Percentiles rank a stretch among this genome's conserved stretches.
These are phyloP conservation scores for Athelia psychrophila DNA, from an alignment of 1,284 basidiomycete genomes.

Conservation along the genomic window DNA sequence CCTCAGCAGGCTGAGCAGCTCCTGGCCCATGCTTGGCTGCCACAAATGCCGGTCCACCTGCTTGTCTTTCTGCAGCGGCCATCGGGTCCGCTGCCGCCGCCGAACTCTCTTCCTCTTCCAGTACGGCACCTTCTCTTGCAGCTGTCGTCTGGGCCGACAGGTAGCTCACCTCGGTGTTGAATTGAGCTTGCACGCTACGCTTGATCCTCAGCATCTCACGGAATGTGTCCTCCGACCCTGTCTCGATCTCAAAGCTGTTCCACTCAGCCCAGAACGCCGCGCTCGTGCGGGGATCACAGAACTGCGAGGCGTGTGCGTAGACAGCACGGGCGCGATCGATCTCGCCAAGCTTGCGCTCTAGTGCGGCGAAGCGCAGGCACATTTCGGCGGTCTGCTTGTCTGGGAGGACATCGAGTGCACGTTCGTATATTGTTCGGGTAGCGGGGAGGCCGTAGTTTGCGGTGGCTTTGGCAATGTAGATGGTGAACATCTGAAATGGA, in stretches of 20 bases:
- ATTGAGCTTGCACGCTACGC: constrained; percentile 96
- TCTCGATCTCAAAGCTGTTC: constrained; percentile 98
- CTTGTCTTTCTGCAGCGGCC: constrained; percentile 62
- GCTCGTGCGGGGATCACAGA: constrained; percentile 93
- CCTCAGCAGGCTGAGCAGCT: constrained; percentile 29
- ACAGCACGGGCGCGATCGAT: constrained; percentile 96
- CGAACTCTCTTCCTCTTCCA: constrained; percentile 51
- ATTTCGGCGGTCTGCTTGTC: constrained; percentile 96
- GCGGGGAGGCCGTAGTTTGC: constrained; percentile 95
- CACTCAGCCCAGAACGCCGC: constrained; percentile 95
- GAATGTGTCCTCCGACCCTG: constrained; percentile 98
- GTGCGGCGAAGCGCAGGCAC: constrained; percentile 92
- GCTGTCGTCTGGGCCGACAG: constrained; percentile 83
- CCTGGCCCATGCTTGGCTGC: constrained; percentile 49
- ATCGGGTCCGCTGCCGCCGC: constrained; percentile 61
- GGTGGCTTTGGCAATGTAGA: constrained; percentile 97
- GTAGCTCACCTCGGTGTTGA: constrained; percentile 94
- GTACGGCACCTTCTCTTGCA: constrained; percentile 53
- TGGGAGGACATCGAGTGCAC: constrained; percentile 91
- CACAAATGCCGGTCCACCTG: constrained; percentile 61
- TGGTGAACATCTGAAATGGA: constrained; percentile 82
- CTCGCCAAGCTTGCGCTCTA: constrained; percentile 98
- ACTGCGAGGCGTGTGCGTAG: constrained; percentile 96
- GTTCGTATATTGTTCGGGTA: constrained; percentile 95
- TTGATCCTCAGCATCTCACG: constrained; percentile 98